Percentiles rank a stretch among this genome's conserved stretches.
These are phyloP conservation scores for Tuctoria greenei DNA, from an alignment of 176 grass and related monocot species.

Conservation along the genomic window DNA sequence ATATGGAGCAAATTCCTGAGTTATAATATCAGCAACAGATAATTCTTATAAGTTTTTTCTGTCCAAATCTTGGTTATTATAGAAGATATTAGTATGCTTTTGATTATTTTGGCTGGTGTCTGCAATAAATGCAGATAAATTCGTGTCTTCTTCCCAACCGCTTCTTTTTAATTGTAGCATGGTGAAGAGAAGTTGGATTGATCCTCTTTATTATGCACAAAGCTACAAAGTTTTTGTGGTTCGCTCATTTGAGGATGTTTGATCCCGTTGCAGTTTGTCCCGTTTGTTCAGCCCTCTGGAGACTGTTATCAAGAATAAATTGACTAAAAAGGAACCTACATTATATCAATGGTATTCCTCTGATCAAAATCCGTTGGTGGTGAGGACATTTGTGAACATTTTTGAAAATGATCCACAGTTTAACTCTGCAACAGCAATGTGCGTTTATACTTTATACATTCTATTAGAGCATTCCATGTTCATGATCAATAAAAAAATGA, in stretches of 20 bases:
- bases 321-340: slow-evolving; percentile 61
- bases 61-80: neutral
- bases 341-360: slow-evolving; percentile 86
- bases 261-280: slow-evolving; percentile 63
- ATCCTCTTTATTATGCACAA: neutral
- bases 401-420: slow-evolving; percentile 83
- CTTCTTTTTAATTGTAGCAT: neutral
- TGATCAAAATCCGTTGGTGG: slow-evolving; percentile 74
- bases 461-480: slow-evolving; percentile 11
- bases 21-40: slow-evolving; percentile 14
- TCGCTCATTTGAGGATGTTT: slow-evolving; percentile 10
- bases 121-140: slow-evolving; percentile 23
- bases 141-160: neutral
- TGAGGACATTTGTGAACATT: slow-evolving; percentile 79
- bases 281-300: slow-evolving; percentile 68
- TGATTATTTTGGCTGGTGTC: neutral
- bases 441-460: slow-evolving; percentile 28
- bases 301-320: slow-evolving; percentile 66
- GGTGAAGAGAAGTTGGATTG: slow-evolving; percentile 6
- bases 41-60: slow-evolving; percentile 29
- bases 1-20: neutral
- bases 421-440: slow-evolving; percentile 73
- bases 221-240: neutral
- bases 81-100: slow-evolving; percentile 16
- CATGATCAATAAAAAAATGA: slow-evolving; percentile 12